Conservation (phyloP, 371 early-diverging fungal genomes). For the Lichtheimia ramosa region DNA sequence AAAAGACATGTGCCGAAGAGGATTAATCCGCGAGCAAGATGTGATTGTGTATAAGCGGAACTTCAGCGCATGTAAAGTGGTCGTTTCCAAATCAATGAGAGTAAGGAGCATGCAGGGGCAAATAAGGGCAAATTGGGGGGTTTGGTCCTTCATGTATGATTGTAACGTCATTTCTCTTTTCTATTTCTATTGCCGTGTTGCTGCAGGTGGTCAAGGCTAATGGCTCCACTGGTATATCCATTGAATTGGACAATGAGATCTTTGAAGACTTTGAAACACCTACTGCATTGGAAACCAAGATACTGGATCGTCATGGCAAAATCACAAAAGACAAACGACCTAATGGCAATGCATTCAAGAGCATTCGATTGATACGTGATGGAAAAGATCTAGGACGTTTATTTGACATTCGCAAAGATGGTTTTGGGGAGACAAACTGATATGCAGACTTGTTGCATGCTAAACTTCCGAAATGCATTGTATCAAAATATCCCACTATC, state of each 20-base stretch:
- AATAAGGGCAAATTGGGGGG: neutral
- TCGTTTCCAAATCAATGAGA: conserved; percentile 49
- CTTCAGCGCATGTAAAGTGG: conserved; percentile 51
- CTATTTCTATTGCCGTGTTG: neutral
- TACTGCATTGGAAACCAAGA: conserved; percentile 54
- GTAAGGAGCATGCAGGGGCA: conserved; percentile 23
- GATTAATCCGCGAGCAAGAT: conserved; percentile 48
- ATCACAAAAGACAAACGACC: conserved; percentile 51
- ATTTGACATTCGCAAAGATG: conserved; percentile 56
- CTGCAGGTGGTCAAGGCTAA: conserved; percentile 46
- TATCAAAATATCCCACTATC: neutral
- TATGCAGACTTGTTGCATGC: conserved; percentile 20
- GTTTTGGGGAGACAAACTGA: conserved; percentile 41
- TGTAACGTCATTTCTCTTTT: neutral
- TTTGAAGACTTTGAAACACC: conserved; percentile 56
- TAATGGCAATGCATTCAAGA: conserved; percentile 56
- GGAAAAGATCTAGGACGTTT: conserved; percentile 50
- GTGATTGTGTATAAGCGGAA: conserved; percentile 52
- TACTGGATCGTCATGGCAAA: conserved; percentile 48
- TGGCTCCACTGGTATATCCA: conserved; percentile 47
- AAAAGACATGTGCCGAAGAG: conserved; percentile 55
- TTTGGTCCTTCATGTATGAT: neutral
- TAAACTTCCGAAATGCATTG: conserved; percentile 3
- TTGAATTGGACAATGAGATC: conserved; percentile 38
- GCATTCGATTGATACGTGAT: conserved; percentile 42